Percentiles rank a stretch among this genome's conserved stretches.
Evolutionary conservation across 176 grass and related monocot genomes (phyloP).

Genomic region (Eleusine indica): DNA sequence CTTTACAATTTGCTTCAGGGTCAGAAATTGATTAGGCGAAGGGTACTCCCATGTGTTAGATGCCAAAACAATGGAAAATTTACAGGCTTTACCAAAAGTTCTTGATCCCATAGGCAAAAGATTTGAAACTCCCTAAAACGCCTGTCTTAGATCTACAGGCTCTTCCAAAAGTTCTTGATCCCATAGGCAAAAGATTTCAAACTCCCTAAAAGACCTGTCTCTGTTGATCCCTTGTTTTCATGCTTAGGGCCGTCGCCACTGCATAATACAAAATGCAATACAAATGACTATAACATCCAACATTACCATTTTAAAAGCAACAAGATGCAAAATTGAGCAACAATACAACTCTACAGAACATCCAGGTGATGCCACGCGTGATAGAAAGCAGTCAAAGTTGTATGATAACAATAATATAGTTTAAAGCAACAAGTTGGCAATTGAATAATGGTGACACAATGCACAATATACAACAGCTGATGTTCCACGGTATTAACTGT

Average conservation of each 20-base stretch:
- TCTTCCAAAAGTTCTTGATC: conserved; percentile 55
- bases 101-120: conserved; percentile 60
- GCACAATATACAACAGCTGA: not conserved
- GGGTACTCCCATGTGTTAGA: conserved; percentile 13
- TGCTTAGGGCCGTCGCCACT: not conserved
- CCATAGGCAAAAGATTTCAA: conserved; percentile 69
- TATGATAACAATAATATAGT: not conserved
- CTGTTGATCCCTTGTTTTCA: not conserved
- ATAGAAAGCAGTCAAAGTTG: conserved; percentile 1
- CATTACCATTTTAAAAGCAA: not conserved
- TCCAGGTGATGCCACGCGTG: not conserved
- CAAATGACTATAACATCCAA: conserved; percentile 1
- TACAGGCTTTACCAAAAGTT: conserved; percentile 53
- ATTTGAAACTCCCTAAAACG: conserved; percentile 60
- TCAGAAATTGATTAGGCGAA: not conserved
- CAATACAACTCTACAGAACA: not conserved
- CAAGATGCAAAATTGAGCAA: conserved; percentile 7
- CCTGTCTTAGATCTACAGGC: not conserved
- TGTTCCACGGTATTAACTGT: not conserved
- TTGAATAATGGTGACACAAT: too few relatives aligned
- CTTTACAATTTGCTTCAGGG: conserved; percentile 19
- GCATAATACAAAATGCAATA: not conserved
- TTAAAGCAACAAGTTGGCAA: too few relatives aligned
- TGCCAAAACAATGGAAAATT: conserved; percentile 31
- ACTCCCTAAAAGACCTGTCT: conserved; percentile 41